Percentiles rank a stretch among this genome's conserved stretches.
These are phyloP conservation scores for Daedalea quercina DNA, from an alignment of 768 basidiomycete species.

Conservation along the genomic window DNA sequence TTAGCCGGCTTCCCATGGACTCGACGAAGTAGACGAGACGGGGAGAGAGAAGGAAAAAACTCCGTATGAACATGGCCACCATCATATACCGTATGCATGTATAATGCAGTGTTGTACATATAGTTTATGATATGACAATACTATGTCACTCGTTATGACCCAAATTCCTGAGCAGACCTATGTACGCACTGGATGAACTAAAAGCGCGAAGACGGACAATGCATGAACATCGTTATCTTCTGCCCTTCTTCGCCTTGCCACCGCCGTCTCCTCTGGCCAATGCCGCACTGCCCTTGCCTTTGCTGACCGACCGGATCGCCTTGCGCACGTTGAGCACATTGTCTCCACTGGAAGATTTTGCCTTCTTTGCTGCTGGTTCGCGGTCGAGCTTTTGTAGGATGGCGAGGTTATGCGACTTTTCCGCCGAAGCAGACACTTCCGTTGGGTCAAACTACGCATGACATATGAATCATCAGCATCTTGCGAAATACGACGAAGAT, in stretches of 20 bases:
- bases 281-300: conserved; percentile 57
- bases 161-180: not conserved
- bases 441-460: conserved; percentile 72
- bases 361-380: conserved; percentile 53
- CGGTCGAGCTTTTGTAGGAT: conserved; percentile 76
- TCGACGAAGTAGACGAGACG: conserved; percentile 14
- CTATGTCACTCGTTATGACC: not conserved
- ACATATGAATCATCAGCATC: not conserved
- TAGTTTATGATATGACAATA: conserved; percentile 12
- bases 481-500: not conserved
- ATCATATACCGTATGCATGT: not conserved
- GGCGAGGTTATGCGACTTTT: conserved; percentile 68
- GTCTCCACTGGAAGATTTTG: conserved; percentile 34
- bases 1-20: conserved; percentile 32
- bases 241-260: conserved; percentile 13
- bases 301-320: conserved; percentile 73
- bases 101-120: conserved; percentile 11
- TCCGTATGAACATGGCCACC: not conserved
- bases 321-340: conserved; percentile 81
- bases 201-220: not conserved
- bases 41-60: not conserved
- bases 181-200: not conserved
- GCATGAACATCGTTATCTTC: conserved; percentile 4
- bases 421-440: conserved; percentile 54
- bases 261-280: conserved; percentile 38